A percentile compares a stretch with the other conserved stretches of the same genome.
Evolutionary conservation across 2,329 filamentous ascomycete genomes (phyloP).

Genomic region (Malbranchea zuffiana): DNA sequence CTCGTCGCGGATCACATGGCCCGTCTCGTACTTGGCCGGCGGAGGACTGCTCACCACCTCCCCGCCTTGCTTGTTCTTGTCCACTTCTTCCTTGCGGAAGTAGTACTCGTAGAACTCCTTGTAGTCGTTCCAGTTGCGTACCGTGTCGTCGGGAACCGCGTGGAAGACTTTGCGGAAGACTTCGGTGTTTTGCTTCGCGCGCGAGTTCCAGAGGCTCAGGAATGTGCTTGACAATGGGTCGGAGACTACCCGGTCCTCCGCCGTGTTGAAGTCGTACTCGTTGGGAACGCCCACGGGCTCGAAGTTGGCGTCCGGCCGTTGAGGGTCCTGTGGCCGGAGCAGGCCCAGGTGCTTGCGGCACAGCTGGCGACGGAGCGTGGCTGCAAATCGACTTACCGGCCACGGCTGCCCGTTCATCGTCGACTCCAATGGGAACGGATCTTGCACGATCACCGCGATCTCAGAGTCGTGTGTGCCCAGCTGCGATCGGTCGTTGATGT

Average conservation of each 20-base stretch:
- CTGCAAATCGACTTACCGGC: constrained; percentile 62
- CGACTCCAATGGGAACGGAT: constrained; percentile 57
- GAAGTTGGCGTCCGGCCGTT: constrained; percentile 48
- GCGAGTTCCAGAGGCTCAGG: constrained; percentile 47
- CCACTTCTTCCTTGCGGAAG: constrained; percentile 41
- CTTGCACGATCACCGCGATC: constrained; percentile 80
- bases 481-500: constrained; percentile 63
- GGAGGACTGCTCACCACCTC: not conserved
- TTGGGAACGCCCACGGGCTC: constrained; percentile 48
- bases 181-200: constrained; percentile 48
- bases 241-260: constrained; percentile 41
- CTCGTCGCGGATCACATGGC: constrained; percentile 74
- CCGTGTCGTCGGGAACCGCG: constrained; percentile 48
- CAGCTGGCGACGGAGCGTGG: constrained; percentile 70
- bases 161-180: constrained; percentile 53
- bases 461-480: constrained; percentile 77
- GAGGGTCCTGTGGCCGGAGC: constrained; percentile 59
- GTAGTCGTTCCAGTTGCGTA: constrained; percentile 51
- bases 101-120: constrained; percentile 53
- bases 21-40: constrained; percentile 62
- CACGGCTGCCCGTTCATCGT: constrained; percentile 63
- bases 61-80: constrained; percentile 31
- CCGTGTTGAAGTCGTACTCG: constrained; percentile 42
- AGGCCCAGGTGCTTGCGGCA: constrained; percentile 87
- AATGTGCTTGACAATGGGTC: constrained; percentile 50